phyloP scores from a whole-genome alignment of 768 basidiomycete genomes.

The Mycena polygramma region DNA sequence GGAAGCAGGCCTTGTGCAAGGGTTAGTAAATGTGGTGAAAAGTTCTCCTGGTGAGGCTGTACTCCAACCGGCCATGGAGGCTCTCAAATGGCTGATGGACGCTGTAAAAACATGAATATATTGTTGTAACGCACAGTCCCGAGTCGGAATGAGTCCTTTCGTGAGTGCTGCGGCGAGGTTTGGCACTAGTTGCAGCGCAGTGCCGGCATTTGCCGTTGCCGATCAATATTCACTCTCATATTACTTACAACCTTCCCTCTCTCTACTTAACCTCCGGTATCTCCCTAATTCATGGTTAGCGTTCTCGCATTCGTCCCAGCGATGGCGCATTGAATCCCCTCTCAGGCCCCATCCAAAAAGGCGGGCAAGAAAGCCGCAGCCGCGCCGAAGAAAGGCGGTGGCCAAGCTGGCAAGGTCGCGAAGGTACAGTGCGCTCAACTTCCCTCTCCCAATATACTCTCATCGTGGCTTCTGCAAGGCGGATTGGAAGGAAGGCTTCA shows the following conservation, averaged over 20 bases:
- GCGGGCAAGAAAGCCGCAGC: constrained; percentile 86
- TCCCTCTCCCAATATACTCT: constrained; percentile 18
- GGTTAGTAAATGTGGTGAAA: constrained; percentile 65
- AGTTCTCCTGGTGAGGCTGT: constrained; percentile 56
- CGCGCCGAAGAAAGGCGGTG: constrained; percentile 72
- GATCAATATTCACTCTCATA: constrained; percentile 8
- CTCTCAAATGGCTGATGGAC: constrained; percentile 54
- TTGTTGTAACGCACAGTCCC: constrained; percentile 9
- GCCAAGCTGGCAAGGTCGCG: constrained; percentile 71
- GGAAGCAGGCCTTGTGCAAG: constrained; percentile 64
- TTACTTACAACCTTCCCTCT: constrained; percentile 4
- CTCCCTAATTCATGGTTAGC: constrained; percentile 36
- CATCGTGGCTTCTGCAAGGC: constrained; percentile 66
- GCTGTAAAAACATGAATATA: constrained; percentile 20
- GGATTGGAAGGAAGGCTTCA: constrained; percentile 99
- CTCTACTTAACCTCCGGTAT: constrained; percentile 6
- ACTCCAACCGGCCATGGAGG: constrained; percentile 64
- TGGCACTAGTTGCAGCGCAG: neutral
- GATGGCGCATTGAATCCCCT: constrained; percentile 22
- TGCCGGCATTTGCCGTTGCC: constrained; percentile 17
- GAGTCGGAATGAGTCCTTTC: neutral
- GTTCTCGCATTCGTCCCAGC: constrained; percentile 18
- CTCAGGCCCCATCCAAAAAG: constrained; percentile 89
- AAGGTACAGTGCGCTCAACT: constrained; percentile 66
- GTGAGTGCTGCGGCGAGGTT: neutral